phyloP scores from a whole-genome alignment of 1,284 basidiomycete species.

The Puccinia triticina region DNA sequence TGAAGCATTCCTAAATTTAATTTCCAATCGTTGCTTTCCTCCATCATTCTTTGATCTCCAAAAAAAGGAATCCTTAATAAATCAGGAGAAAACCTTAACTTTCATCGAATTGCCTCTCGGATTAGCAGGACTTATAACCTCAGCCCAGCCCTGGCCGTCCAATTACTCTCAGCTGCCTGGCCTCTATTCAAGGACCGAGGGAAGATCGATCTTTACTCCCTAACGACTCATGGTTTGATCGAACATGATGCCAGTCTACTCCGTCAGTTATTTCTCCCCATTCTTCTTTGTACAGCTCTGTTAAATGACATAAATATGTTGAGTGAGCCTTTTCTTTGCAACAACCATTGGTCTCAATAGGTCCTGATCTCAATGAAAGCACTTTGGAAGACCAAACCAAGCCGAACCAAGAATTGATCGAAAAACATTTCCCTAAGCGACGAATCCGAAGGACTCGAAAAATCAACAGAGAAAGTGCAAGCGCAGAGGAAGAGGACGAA shows the following conservation, averaged over 20 bases:
- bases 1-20: not conserved
- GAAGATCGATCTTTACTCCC: slow-evolving; percentile 15
- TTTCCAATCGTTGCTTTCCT: not conserved
- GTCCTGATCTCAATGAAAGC: slow-evolving; percentile 30
- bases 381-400: slow-evolving; percentile 15
- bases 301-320: too few relatives aligned
- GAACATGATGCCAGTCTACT: slow-evolving; percentile 48
- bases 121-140: slow-evolving; percentile 53
- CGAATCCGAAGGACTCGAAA: not conserved
- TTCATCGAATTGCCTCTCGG: slow-evolving; percentile 39
- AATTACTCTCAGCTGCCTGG: slow-evolving; percentile 52
- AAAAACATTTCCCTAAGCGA: slow-evolving; percentile 21
- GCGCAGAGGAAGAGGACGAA: not conserved
- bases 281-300: too few relatives aligned
- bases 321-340: too few relatives aligned
- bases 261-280: slow-evolving; percentile 8
- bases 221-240: slow-evolving; percentile 42
- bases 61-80: slow-evolving; percentile 50
- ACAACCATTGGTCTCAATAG: not conserved
- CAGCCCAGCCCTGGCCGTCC: slow-evolving; percentile 53
- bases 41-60: not conserved
- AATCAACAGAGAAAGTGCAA: not conserved
- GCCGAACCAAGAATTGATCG: slow-evolving; percentile 33
- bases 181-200: slow-evolving; percentile 47
- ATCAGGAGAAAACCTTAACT: slow-evolving; percentile 52